phyloP scores from a whole-genome alignment of 2,329 filamentous ascomycete species.

The Colletotrichum orchidophilum region DNA sequence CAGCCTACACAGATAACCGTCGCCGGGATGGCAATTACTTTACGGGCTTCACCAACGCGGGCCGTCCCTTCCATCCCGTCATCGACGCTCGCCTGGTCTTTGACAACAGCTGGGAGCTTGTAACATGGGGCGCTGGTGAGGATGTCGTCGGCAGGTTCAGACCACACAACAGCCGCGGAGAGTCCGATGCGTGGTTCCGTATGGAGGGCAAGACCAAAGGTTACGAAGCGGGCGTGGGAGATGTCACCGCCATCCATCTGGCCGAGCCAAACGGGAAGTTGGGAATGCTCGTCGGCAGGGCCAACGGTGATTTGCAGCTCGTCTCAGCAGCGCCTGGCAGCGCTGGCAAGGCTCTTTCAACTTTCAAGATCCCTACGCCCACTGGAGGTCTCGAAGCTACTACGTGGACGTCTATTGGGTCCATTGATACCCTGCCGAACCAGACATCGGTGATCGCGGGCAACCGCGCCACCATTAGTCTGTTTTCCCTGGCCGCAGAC shows the following conservation, averaged over 20 bases:
- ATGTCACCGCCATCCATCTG: conserved; percentile 58
- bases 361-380: conserved; percentile 38
- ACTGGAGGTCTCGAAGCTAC: conserved; percentile 41
- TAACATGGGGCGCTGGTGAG: conserved; percentile 62
- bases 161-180: conserved; percentile 37
- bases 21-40: conserved; percentile 34
- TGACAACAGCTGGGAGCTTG: conserved; percentile 52
- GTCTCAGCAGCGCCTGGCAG: conserved; percentile 49
- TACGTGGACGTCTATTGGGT: conserved; percentile 39
- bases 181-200: conserved; percentile 34
- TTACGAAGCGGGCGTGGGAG: conserved; percentile 56
- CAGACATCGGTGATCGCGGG: conserved; percentile 29
- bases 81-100: conserved; percentile 54
- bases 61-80: conserved; percentile 52
- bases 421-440: conserved; percentile 26
- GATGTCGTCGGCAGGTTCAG: conserved; percentile 56
- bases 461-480: conserved; percentile 30
- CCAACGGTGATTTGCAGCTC: conserved; percentile 59
- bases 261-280: conserved; percentile 45
- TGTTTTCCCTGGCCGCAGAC: conserved; percentile 31
- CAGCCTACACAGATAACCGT: conserved; percentile 40
- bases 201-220: conserved; percentile 50
- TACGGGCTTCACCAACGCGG: conserved; percentile 14
- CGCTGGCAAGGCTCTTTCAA: conserved; percentile 40
- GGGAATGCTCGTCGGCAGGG: conserved; percentile 56